Evolutionary conservation across 2,329 filamentous ascomycete species (phyloP), one percentile per base, ranked within the genome.

Genomic region (Capronia epimyces): DNA sequence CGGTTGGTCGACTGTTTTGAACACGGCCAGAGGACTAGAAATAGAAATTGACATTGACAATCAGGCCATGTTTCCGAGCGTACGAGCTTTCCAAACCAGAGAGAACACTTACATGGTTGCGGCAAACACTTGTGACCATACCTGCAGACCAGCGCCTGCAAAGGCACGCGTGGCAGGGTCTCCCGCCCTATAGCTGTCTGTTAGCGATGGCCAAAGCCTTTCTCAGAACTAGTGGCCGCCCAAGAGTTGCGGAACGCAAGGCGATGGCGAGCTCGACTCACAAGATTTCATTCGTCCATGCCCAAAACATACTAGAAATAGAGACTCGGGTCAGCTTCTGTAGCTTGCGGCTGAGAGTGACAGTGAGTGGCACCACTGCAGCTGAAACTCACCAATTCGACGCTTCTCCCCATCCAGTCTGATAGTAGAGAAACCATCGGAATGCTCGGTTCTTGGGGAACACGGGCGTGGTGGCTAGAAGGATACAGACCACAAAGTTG

Each of bases 241-340:
- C n/a, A 36, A 13, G n/a, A 18, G 16, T 36, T 36, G 13, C n/a
- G 8, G 27, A 31, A 31, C 8, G 8, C 8, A 31, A 31, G n/a
- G 8, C n/a, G 27, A 31, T 8, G n/a, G 8, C 8, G 8, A 31
- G 27, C n/a, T 31, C 27, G 27, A 36, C 32, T n/a, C 16, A 44
- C 25, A 44, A 16, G 3, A 27, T 44, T 18, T 44, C 42, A 12
- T 44, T 18, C 13, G 42, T 44, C 42, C 42, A 44, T 27, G 42
- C 42, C 42, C 42, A 44, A 16, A 44, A 44, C 42, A 44, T 44
- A n/a, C 32, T 36, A 18, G 32, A 36, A 36, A 6, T 18, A n/a
- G 6, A 6, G n/a, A 15, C n/a, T 6, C n/a, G n/a, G 6, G 13
- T 18, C 32, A 36, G 13, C 32, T 15, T 36, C 16, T 15, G 5